phyloP scores from a whole-genome alignment of 2,329 filamentous ascomycete genomes.

The Ophiosphaerella korrae region DNA sequence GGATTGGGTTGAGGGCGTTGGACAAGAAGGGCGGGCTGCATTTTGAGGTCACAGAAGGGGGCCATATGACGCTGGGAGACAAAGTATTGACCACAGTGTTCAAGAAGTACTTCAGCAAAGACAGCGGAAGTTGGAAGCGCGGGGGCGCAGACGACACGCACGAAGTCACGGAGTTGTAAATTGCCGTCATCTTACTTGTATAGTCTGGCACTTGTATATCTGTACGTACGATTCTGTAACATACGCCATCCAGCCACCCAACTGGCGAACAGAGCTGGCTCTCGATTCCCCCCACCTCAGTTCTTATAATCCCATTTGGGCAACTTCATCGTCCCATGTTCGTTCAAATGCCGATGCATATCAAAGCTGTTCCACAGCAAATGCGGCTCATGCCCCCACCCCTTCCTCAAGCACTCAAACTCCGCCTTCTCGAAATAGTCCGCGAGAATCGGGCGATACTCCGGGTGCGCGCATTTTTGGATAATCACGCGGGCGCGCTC shows the following conservation, averaged over 20 bases:
- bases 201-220: too few species aligned
- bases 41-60: conserved; percentile 74
- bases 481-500: conserved; percentile 86
- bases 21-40: conserved; percentile 79
- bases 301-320: conserved; percentile 60
- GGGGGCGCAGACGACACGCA: conserved; percentile 12
- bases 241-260: too few species aligned
- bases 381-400: conserved; percentile 89
- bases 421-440: conserved; percentile 88
- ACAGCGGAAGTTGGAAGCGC: conserved; percentile 15
- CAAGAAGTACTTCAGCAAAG: conserved; percentile 65
- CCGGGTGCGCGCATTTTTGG: conserved; percentile 82
- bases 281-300: too few species aligned
- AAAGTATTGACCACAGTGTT: conserved; percentile 70
- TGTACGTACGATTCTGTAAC: too few species aligned
- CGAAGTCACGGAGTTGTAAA: conserved; percentile 36
- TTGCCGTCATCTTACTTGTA: too few species aligned
- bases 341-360: conserved; percentile 81
- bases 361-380: conserved; percentile 85
- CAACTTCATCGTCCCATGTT: conserved; percentile 90
- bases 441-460: conserved; percentile 79
- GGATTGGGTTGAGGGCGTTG: conserved; percentile 81
- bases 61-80: conserved; percentile 81
- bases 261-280: too few species aligned
- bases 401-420: conserved; percentile 82